Percentiles rank a stretch among this genome's conserved stretches.
Conservation (phyloP, 352 stramenopile genomes). For the Globisporangium uncinulatum region DNA sequence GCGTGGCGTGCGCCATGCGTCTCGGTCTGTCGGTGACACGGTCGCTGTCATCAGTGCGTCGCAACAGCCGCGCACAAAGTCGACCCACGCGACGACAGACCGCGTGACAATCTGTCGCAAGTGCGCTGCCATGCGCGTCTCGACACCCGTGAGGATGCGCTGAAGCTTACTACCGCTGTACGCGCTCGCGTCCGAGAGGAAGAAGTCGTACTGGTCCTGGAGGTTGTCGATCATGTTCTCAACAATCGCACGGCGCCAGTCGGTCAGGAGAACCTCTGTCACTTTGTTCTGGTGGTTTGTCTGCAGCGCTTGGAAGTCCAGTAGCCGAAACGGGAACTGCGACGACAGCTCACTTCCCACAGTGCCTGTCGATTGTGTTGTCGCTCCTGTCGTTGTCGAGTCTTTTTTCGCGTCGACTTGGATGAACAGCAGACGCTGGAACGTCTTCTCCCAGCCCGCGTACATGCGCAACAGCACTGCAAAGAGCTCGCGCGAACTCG, state of each 20-base stretch:
- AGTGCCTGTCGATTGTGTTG: not conserved
- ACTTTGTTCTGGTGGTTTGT: conserved; percentile 68
- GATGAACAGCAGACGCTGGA: conserved; percentile 67
- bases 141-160: conserved; percentile 77
- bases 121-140: conserved; percentile 84
- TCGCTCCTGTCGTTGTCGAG: not conserved
- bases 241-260: conserved; percentile 87
- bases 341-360: conserved; percentile 29
- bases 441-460: conserved; percentile 86
- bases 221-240: conserved; percentile 93
- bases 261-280: conserved; percentile 68
- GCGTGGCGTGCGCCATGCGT: conserved; percentile 36
- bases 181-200: conserved; percentile 66
- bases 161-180: conserved; percentile 60
- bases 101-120: conserved; percentile 62
- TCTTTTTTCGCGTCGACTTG: conserved; percentile 32
- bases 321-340: conserved; percentile 77
- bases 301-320: conserved; percentile 83
- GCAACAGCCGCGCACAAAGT: conserved; percentile 34
- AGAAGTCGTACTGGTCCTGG: conserved; percentile 93
- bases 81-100: conserved; percentile 56
- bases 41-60: not conserved
- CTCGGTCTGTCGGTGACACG: conserved; percentile 13
- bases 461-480: conserved; percentile 85
- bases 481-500: conserved; percentile 58